These are phyloP conservation scores for Hibiscus mutabilis DNA, from an alignment of 345 rosid species.

Conservation along the genomic window DNA sequence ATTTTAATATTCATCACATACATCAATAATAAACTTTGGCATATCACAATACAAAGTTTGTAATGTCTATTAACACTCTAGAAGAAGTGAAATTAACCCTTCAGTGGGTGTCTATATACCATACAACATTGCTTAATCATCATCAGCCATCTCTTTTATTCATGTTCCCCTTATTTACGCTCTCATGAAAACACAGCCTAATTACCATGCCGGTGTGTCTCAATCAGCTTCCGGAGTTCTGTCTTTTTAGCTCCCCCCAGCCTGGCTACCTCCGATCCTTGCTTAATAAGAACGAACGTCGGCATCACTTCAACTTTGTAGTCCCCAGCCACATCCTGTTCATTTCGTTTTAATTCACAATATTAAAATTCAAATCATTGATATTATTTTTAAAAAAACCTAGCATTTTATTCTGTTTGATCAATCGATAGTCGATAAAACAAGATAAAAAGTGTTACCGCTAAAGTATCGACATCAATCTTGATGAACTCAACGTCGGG, in stretches of 20 bases:
- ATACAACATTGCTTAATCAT: neutral
- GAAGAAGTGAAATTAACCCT: neutral
- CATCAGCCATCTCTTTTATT: neutral
- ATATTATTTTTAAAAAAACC: too few species aligned
- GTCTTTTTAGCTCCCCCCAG: conserved; percentile 48
- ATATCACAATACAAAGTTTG: neutral
- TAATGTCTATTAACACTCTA: neutral
- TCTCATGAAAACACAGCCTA: neutral
- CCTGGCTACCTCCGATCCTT: conserved; percentile 50
- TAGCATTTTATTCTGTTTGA: too few species aligned
- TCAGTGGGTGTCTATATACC: neutral
- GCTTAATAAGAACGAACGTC: conserved; percentile 44
- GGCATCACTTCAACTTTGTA: conserved; percentile 3
- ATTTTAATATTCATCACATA: too few species aligned
- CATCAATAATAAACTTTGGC: too few species aligned
- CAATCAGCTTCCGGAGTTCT: conserved; percentile 53
- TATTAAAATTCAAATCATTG: too few species aligned
- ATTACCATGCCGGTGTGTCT: conserved; percentile 25
- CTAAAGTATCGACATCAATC: conserved; percentile 58
- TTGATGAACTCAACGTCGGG: conserved; percentile 56
- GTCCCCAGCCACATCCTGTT: conserved; percentile 12
- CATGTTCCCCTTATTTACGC: neutral
- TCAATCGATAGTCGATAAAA: too few species aligned
- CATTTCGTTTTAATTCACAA: too few species aligned
- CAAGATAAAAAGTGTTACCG: conserved; percentile 33